Percentiles rank a stretch among this genome's conserved stretches.
Conservation (phyloP, 108 stramenopile genomes). For the Thalassiosira profunda region DNA sequence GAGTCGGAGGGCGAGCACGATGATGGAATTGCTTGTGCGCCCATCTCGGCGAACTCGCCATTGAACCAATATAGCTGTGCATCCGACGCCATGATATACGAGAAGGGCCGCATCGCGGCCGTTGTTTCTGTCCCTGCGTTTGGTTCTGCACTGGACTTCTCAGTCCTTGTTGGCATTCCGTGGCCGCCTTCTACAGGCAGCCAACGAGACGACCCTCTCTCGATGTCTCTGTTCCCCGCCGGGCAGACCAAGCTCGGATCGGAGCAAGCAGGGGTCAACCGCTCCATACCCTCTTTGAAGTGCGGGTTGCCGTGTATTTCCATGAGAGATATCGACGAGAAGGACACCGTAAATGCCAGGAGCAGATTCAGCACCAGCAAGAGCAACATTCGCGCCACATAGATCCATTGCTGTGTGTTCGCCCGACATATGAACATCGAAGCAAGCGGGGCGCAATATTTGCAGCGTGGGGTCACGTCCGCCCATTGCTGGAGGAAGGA, state of each 20-base stretch:
- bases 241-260: conserved; percentile 34
- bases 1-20: conserved; percentile 34
- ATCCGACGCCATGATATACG: conserved; percentile 50
- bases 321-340: conserved; percentile 44
- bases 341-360: conserved; percentile 22
- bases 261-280: conserved; percentile 43
- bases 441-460: conserved; percentile 10
- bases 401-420: not conserved
- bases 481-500: no score
- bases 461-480: conserved; percentile 34
- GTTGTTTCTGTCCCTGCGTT: not conserved
- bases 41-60: conserved; percentile 55
- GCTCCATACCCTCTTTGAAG: conserved; percentile 30
- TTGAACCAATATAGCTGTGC: conserved; percentile 57
- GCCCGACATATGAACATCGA: conserved; percentile 1
- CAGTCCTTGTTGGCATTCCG: no score
- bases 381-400: conserved; percentile 14
- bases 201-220: conserved; percentile 13
- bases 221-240: conserved; percentile 33
- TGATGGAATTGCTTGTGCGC: conserved; percentile 22
- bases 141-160: not conserved
- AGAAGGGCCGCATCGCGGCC: conserved; percentile 27
- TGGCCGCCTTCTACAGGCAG: not conserved
- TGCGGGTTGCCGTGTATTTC: conserved; percentile 23
- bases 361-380: conserved; percentile 22